phyloP scores from a whole-genome alignment of 441 rosid genomes.

The Adansonia grandidieri region DNA sequence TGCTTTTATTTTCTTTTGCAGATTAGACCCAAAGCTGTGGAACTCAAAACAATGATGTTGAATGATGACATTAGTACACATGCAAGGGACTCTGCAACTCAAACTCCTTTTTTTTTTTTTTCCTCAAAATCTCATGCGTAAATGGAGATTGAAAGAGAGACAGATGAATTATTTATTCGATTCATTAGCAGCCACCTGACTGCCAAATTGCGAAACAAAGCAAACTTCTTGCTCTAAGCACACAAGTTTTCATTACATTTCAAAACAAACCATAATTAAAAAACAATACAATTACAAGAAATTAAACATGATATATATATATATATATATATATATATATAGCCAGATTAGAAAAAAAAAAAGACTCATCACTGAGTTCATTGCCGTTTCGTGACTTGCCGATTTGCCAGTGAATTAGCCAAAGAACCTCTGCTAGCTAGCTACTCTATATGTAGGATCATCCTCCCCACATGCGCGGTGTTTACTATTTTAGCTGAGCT shows the following conservation, averaged over 20 bases:
- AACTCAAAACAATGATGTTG: not conserved
- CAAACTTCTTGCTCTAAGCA: not conserved
- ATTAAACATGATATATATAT: slow-evolving; percentile 3
- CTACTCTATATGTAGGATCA: not conserved
- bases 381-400: slow-evolving; percentile 84
- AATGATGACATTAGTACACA: not conserved
- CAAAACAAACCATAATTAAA: slow-evolving; percentile 4
- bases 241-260: slow-evolving; percentile 8
- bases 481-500: slow-evolving; percentile 7
- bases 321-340: not conserved
- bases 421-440: slow-evolving; percentile 30
- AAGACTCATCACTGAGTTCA: slow-evolving; percentile 42
- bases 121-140: not conserved
- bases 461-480: not conserved
- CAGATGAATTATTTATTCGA: slow-evolving; percentile 9
- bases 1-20: not conserved
- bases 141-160: not conserved
- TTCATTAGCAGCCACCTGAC: slow-evolving; percentile 18
- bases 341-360: slow-evolving; percentile 30
- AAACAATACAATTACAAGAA: not conserved
- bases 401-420: slow-evolving; percentile 52
- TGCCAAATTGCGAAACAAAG: not conserved
- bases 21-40: not conserved
- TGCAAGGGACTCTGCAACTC: not conserved
- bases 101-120: too few species aligned